Evolutionary conservation across 164 flowering plant species (phyloP).

Genomic region (Dillenia suffruticosa): DNA sequence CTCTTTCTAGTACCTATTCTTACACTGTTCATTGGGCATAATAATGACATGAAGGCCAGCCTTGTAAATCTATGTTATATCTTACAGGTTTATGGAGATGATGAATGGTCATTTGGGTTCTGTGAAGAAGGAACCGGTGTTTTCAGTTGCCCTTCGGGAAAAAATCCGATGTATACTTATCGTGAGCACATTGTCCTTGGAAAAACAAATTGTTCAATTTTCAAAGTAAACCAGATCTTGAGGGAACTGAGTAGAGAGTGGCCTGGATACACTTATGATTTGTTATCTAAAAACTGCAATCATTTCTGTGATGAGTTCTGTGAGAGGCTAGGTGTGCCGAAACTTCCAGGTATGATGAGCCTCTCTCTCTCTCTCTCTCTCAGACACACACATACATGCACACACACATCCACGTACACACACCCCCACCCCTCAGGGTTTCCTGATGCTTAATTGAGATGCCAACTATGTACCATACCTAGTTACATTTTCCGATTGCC

Average conservation of each 20-base stretch:
- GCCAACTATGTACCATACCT: no score
- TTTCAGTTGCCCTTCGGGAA: slow-evolving; percentile 73
- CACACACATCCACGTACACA: no score
- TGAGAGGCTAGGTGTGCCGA: slow-evolving; percentile 82
- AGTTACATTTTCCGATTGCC: no score
- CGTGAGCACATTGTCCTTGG: slow-evolving; percentile 84
- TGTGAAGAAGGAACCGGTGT: slow-evolving; percentile 95
- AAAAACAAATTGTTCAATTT: slow-evolving; percentile 47
- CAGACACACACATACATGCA: neutral
- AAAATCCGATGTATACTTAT: slow-evolving; percentile 93
- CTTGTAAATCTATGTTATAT: slow-evolving; percentile 1
- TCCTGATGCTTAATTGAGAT: no score
- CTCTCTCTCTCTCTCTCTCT: slow-evolving; percentile 5
- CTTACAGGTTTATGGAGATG: slow-evolving; percentile 78
- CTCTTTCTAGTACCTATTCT: no score
- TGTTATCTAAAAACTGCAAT: slow-evolving; percentile 87
- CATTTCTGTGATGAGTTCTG: slow-evolving; percentile 96
- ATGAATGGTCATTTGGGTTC: slow-evolving; percentile 96
- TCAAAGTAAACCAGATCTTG: slow-evolving; percentile 71
- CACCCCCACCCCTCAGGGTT: no score
- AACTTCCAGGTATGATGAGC: slow-evolving; percentile 75
- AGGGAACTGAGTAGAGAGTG: slow-evolving; percentile 92
- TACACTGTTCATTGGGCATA: no score
- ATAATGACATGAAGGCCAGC: neutral
- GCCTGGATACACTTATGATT: slow-evolving; percentile 87